These are phyloP conservation scores for Colletotrichum truncatum DNA, from an alignment of 2,329 filamentous ascomycete species.

Conservation along the genomic window DNA sequence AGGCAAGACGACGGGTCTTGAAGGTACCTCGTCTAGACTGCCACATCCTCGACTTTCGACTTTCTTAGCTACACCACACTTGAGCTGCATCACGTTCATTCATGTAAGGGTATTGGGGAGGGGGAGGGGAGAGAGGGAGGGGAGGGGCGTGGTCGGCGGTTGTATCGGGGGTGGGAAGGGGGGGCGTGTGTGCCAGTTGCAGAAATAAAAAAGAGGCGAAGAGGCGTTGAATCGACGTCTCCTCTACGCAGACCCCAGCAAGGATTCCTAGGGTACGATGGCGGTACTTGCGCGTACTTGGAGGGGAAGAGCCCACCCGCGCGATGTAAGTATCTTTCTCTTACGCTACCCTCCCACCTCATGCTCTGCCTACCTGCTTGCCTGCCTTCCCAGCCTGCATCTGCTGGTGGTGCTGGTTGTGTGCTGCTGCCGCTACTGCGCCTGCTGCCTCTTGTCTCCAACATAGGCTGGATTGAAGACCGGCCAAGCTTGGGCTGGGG, in stretches of 20 bases:
- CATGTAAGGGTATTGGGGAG: constrained; percentile 20
- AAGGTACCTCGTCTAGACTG: constrained; percentile 23
- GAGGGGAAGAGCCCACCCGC: constrained; percentile 17
- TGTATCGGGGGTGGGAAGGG: constrained; percentile 26
- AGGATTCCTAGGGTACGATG: constrained; percentile 5
- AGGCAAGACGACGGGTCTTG: constrained; percentile 24
- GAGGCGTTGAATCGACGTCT: constrained; percentile 21
- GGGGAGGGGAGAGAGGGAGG: not conserved
- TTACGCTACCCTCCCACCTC: not conserved
- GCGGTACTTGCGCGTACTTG: constrained; percentile 28
- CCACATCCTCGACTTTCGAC: constrained; percentile 15
- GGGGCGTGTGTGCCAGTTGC: constrained; percentile 16
- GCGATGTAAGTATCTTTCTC: constrained; percentile 16
- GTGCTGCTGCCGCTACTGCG: not conserved
- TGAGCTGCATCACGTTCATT: constrained; percentile 23
- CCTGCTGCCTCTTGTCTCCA: constrained; percentile 28
- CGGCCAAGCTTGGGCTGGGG: constrained; percentile 8
- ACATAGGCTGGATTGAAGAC: constrained; percentile 17
- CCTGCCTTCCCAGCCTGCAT: constrained; percentile 15
- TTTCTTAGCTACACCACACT: constrained; percentile 25
- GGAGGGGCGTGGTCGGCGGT: constrained; percentile 26
- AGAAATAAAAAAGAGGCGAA: constrained; percentile 21
- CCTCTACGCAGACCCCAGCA: constrained; percentile 14
- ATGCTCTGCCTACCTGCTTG: not conserved
- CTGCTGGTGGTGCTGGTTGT: constrained; percentile 2